A percentile compares a stretch with the other conserved stretches of the same genome.
Conservation (phyloP, 2,329 filamentous ascomycete genomes). For the Rachicladosporium sp. region DNA sequence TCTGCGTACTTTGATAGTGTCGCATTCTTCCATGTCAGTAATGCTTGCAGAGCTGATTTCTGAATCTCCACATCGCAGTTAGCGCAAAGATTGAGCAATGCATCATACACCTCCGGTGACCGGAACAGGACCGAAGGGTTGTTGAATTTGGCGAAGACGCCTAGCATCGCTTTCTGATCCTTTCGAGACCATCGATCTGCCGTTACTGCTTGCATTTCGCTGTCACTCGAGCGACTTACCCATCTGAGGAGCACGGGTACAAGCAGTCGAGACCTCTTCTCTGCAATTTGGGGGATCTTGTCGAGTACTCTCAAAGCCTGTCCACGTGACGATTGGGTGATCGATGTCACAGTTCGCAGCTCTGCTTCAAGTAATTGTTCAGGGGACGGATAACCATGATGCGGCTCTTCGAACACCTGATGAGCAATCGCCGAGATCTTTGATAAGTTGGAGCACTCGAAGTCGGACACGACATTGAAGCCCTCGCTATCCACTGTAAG, state of each 20-base stretch:
- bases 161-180: constrained; percentile 74
- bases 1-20: constrained; percentile 69
- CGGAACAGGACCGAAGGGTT: constrained; percentile 80
- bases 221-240: constrained; percentile 42
- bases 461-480: constrained; percentile 49
- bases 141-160: constrained; percentile 68
- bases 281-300: constrained; percentile 62
- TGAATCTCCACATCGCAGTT: constrained; percentile 90
- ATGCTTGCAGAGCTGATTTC: constrained; percentile 67
- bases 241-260: constrained; percentile 79
- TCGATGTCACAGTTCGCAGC: constrained; percentile 6
- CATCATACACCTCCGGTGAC: constrained; percentile 60
- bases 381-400: constrained; percentile 16
- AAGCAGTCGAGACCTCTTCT: constrained; percentile 72
- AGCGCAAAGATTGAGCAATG: constrained; percentile 61
- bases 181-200: constrained; percentile 50
- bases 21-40: constrained; percentile 79
- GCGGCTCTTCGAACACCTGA: constrained; percentile 41
- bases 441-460: constrained; percentile 69
- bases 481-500: constrained; percentile 14
- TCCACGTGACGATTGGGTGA: constrained; percentile 34
- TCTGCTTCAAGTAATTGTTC: constrained; percentile 6
- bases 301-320: constrained; percentile 71
- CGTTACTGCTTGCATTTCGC: constrained; percentile 11
- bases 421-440: constrained; percentile 43